Base-by-base conservation (phyloP, 2,329 filamentous ascomycete genomes). In the Clonostachys rosea region DNA sequence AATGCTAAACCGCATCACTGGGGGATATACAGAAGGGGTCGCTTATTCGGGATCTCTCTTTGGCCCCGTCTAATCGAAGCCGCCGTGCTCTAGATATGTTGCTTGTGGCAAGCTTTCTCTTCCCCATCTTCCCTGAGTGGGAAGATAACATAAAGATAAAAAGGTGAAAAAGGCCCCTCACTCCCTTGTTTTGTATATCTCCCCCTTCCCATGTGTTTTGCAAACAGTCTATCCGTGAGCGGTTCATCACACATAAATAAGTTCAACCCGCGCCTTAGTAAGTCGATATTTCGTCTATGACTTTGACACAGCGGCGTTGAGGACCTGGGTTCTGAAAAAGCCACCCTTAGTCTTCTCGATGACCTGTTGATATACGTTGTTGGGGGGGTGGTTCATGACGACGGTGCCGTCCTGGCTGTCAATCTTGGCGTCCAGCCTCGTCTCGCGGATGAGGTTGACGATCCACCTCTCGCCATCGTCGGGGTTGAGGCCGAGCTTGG, bases 391-490 rank as follows among this genome's bases (percentile, higher is more conserved):
- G 78, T 99, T 97, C 92, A 99, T 99, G 59, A 97, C 84, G 46
- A 99, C 94, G 47, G 94, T 97, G 64, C 94, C 94, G 73, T 95
- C 89, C 77, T 97, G 90, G 76, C 95, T 96, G 74, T 99, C 94
- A 66, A 97, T 97, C 83, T 99, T 99, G 62, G 94, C 94, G 65
- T 99, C 94, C 53, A 99, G 88, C 53, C 91, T 83, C 20, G 94
- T 99, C 73, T 99, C 94, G 54, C 94, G 87, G 72, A 99, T 99
- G 54, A 99, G 81, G 77, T 99, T 99, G 60, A 99, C 94, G 63
- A 99, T 99, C 94, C 94, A 99, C 79, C 99, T 99, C 83, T 99
- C 94, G 61, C 94, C 94, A 63, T 97, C 94, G 64, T 95, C 90
- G 60, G 91, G 86, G 65, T 87, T 90, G 55, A 99, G 79, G 55